These are phyloP conservation scores for Tirmania nivea DNA, from an alignment of 495 filamentous ascomycete genomes.

Conservation along the genomic window DNA sequence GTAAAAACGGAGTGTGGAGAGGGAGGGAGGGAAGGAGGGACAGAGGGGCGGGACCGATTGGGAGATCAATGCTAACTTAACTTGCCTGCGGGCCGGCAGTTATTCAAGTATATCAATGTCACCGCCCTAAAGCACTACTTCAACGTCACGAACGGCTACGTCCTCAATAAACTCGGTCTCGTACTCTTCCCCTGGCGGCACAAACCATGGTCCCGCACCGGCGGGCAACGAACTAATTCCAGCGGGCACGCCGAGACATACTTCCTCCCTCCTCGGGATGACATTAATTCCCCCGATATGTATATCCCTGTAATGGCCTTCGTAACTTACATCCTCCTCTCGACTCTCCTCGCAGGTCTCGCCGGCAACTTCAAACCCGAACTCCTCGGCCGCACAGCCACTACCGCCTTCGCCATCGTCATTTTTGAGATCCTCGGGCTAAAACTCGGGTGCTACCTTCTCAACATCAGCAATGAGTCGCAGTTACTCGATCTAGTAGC, in stretches of 20 bases:
- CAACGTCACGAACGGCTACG: constrained; percentile 84
- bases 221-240: constrained; percentile 28
- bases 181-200: constrained; percentile 96
- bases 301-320: constrained; percentile 93
- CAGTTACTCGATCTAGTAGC: constrained; percentile 85
- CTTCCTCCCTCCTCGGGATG: constrained; percentile 87
- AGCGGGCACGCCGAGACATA: constrained; percentile 51
- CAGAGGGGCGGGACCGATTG: background rate
- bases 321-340: constrained; percentile 90
- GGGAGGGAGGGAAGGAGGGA: background rate
- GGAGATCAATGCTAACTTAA: background rate
- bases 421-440: constrained; percentile 68
- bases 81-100: background rate
- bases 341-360: constrained; percentile 70
- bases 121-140: constrained; percentile 92
- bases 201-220: constrained; percentile 70
- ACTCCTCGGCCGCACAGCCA: constrained; percentile 69
- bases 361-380: constrained; percentile 88
- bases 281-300: constrained; percentile 96
- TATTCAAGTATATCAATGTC: constrained; percentile 45
- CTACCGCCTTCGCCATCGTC: constrained; percentile 59
- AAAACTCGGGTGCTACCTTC: constrained; percentile 79
- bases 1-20: no score
- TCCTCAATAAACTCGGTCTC: constrained; percentile 61
- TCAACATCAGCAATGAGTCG: constrained; percentile 68